Conservation (phyloP, 352 stramenopile genomes). For the Phytophthora aleatoria region DNA sequence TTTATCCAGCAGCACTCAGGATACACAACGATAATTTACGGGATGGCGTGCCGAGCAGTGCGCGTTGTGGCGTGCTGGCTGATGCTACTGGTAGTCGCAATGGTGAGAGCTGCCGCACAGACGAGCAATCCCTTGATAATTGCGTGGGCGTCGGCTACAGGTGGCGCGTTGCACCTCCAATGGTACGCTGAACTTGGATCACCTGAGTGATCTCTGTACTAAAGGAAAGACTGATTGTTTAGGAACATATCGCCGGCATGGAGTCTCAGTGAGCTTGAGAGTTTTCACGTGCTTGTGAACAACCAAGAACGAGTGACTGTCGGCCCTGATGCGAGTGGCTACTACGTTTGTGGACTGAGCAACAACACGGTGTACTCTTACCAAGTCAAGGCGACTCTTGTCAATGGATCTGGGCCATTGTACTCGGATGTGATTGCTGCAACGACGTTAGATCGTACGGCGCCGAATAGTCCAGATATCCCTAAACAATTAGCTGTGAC, state of each 20-base stretch:
- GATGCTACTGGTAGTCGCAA: conserved; percentile 3
- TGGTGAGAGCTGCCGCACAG: conserved; percentile 14
- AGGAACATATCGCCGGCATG: conserved; percentile 37
- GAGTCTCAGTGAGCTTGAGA: conserved; percentile 34
- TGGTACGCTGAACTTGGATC: conserved; percentile 27
- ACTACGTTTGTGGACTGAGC: conserved; percentile 37
- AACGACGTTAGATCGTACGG: conserved; percentile 29
- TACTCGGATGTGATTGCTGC: conserved; percentile 35
- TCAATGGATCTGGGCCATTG: conserved; percentile 16
- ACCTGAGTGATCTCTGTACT: background rate
- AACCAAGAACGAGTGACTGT: conserved; percentile 15
- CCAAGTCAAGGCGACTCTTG: conserved; percentile 24
- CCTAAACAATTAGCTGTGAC: conserved; percentile 19
- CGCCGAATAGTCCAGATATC: conserved; percentile 10
- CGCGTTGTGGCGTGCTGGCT: conserved; percentile 4
- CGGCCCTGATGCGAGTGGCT: conserved; percentile 8
- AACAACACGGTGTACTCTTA: conserved; percentile 44
- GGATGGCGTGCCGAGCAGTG: background rate
- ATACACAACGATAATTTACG: too few species aligned
- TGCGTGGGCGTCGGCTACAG: conserved; percentile 22
- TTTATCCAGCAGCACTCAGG: background rate
- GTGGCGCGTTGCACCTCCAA: conserved; percentile 41
- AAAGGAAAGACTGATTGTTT: background rate
- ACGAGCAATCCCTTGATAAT: conserved; percentile 10
- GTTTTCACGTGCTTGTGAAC: conserved; percentile 33